These are phyloP conservation scores for Stromatinia cepivora DNA, from an alignment of 2,329 filamentous ascomycete genomes.

Conservation along the genomic window DNA sequence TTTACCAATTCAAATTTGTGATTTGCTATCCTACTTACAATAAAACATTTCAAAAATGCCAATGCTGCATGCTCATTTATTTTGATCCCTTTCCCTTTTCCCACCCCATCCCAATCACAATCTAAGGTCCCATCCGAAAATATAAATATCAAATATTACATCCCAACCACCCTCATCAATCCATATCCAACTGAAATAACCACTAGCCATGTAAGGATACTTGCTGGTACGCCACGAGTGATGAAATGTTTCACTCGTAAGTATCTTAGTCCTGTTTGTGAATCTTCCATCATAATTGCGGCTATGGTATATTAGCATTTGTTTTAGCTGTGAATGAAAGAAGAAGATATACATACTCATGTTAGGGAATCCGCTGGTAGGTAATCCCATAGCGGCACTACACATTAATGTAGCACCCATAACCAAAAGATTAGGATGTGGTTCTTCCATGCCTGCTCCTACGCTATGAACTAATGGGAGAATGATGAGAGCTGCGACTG, in stretches of 20 bases:
- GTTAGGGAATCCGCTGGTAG: constrained; percentile 95
- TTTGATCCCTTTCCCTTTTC: background rate
- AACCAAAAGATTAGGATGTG: constrained; percentile 90
- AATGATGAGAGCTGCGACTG: constrained; percentile 92
- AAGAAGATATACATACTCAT: constrained; percentile 77
- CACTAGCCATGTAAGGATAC: constrained; percentile 76
- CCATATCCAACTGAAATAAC: constrained; percentile 89
- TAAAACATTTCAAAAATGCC: background rate
- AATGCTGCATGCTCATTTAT: background rate
- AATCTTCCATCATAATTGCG: constrained; percentile 99
- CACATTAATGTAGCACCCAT: constrained; percentile 97
- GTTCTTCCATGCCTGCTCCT: constrained; percentile 79
- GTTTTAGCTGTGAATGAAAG: background rate
- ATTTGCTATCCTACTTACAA: constrained; percentile 3
- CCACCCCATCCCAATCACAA: background rate
- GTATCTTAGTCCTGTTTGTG: constrained; percentile 85
- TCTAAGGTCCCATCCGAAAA: background rate
- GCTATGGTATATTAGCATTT: constrained; percentile 52
- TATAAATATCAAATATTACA: constrained; percentile 27
- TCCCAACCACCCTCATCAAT: constrained; percentile 63
- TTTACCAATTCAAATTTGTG: background rate
- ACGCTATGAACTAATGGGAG: constrained; percentile 87
- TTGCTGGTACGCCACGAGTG: constrained; percentile 86
- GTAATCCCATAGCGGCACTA: constrained; percentile 93
- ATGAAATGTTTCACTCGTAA: constrained; percentile 92